Evolutionary conservation across 257 asterid genomes (phyloP).

Genomic region (Parsonsia alboflavescens): DNA sequence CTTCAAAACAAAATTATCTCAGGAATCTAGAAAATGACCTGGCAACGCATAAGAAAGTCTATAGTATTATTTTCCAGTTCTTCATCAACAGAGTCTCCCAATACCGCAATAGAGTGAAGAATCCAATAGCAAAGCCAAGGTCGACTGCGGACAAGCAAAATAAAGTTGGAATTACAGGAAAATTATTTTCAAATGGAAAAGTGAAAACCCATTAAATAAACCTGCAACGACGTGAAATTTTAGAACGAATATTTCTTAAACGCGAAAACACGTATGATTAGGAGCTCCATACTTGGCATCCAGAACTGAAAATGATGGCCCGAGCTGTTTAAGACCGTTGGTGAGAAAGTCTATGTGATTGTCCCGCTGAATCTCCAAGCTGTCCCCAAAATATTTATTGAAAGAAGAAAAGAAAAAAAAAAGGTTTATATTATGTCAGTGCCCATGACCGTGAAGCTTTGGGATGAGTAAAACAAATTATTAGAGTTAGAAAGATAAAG

Average conservation of each 20-base stretch:
- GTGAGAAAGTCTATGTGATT: constrained; percentile 68
- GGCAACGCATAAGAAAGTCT: constrained; percentile 76
- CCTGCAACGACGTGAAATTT: too few relatives aligned
- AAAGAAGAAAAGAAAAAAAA: too few relatives aligned
- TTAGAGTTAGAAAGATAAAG: background rate
- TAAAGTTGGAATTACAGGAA: background rate
- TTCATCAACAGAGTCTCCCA: constrained; percentile 66
- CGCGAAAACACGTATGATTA: background rate
- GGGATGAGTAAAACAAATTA: too few relatives aligned
- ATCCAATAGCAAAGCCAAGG: constrained; percentile 99
- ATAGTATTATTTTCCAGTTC: constrained; percentile 46
- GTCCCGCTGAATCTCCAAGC: constrained; percentile 83
- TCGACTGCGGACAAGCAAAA: constrained; percentile 52
- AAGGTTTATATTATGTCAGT: too few relatives aligned
- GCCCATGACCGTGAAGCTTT: too few relatives aligned
- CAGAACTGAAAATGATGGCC: constrained; percentile 54
- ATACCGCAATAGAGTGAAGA: constrained; percentile 73
- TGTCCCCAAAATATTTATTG: constrained; percentile 18
- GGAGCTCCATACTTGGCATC: constrained; percentile 72
- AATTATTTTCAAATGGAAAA: background rate
- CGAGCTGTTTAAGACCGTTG: constrained; percentile 50
- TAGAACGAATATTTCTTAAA: background rate
- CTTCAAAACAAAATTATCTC: background rate
- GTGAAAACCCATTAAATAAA: background rate
- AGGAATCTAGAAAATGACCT: constrained; percentile 34